These are phyloP conservation scores for Penicillium occitanis DNA, from an alignment of 2,329 filamentous ascomycete species.

Conservation along the genomic window DNA sequence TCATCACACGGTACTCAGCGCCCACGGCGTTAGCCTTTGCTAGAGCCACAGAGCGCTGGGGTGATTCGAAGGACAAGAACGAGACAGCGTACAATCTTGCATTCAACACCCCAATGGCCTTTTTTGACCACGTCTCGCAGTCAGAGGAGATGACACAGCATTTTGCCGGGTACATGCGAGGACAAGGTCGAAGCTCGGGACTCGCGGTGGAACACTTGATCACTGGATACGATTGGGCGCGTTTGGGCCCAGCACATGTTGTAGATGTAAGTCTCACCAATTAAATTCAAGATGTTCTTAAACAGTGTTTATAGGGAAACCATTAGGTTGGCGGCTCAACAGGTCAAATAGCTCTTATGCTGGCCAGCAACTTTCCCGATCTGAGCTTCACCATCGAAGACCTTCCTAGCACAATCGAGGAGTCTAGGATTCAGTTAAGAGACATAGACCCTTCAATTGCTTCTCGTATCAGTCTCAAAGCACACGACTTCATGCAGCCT, in stretches of 20 bases:
- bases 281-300: background rate
- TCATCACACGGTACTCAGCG: conserved; percentile 40
- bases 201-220: conserved; percentile 57
- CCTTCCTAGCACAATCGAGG: conserved; percentile 38
- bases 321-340: conserved; percentile 53
- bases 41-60: conserved; percentile 29
- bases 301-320: background rate
- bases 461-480: conserved; percentile 25
- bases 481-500: conserved; percentile 36
- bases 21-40: conserved; percentile 25
- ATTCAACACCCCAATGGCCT: conserved; percentile 28
- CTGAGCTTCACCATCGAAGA: conserved; percentile 58
- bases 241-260: conserved; percentile 50
- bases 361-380: conserved; percentile 53
- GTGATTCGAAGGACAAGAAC: conserved; percentile 22
- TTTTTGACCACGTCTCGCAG: conserved; percentile 37
- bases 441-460: conserved; percentile 2
- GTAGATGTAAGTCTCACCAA: conserved; percentile 45
- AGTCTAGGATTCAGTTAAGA: background rate
- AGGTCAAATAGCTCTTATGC: conserved; percentile 56
- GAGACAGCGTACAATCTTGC: conserved; percentile 34
- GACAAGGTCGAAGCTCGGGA: conserved; percentile 56
- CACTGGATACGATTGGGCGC: conserved; percentile 20
- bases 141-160: conserved; percentile 43
- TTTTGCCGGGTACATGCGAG: conserved; percentile 58